These are phyloP conservation scores for Pichia kudriavzevii DNA, from an alignment of 1,139 yeast species.

Conservation along the genomic window DNA sequence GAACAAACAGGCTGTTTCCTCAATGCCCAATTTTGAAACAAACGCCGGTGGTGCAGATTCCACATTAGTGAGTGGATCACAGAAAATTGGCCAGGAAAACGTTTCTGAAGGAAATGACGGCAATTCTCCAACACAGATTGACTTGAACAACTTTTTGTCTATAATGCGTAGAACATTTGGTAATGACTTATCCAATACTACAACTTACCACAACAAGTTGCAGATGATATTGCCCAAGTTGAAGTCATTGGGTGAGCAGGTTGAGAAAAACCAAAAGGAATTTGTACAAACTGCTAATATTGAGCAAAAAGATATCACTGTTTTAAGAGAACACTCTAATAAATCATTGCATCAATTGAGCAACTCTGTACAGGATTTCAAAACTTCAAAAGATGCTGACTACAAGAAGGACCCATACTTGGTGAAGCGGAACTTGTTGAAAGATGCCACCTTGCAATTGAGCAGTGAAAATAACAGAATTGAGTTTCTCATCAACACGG, in stretches of 20 bases:
- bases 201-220: too few species aligned
- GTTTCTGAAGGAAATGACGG: constrained; percentile 1
- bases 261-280: constrained; percentile 33
- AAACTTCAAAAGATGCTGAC: constrained; percentile 22
- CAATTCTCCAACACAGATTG: constrained; percentile 3
- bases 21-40: constrained; percentile 25
- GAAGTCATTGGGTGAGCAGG: constrained; percentile 21
- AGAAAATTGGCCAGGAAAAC: constrained; percentile 10
- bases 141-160: constrained; percentile 21
- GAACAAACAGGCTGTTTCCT: constrained; percentile 17
- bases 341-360: constrained; percentile 21
- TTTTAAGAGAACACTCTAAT: constrained; percentile 12
- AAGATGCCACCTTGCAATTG: constrained; percentile 35
- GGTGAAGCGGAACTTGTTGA: constrained; percentile 31
- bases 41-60: constrained; percentile 16
- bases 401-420: constrained; percentile 40
- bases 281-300: constrained; percentile 25
- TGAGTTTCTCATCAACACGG: constrained; percentile 35
- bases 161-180: constrained; percentile 20
- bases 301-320: constrained; percentile 22
- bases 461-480: constrained; percentile 37
- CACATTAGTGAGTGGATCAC: constrained; percentile 24
- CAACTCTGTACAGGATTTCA: constrained; percentile 17
- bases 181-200: too few species aligned
- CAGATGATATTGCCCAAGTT: constrained; percentile 26